Conservation (phyloP, 2,329 filamentous ascomycete genomes). For the Sordariomycetes sp. region DNA sequence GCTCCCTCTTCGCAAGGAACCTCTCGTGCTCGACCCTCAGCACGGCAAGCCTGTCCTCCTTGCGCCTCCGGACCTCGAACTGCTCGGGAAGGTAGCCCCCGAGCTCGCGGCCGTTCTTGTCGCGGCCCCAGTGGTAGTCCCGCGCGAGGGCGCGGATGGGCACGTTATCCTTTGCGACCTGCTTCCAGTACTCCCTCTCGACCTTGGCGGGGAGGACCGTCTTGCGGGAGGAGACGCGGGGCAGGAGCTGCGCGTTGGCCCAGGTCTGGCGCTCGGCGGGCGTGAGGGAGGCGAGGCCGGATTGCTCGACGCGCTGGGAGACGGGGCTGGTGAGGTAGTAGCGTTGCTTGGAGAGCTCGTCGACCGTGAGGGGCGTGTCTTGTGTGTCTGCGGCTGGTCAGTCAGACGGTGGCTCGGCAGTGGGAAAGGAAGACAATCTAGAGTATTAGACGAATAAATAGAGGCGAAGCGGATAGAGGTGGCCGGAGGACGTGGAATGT, state of each 20-base stretch:
- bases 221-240: slow-evolving; percentile 21
- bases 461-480: background rate
- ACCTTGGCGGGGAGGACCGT: slow-evolving; percentile 28
- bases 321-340: slow-evolving; percentile 37
- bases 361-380: slow-evolving; percentile 25
- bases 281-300: slow-evolving; percentile 29
- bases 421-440: background rate
- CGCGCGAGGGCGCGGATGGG: slow-evolving; percentile 28
- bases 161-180: slow-evolving; percentile 35
- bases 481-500: background rate
- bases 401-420: background rate
- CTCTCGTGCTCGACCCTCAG: slow-evolving; percentile 24
- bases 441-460: background rate
- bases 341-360: slow-evolving; percentile 30
- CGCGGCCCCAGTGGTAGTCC: slow-evolving; percentile 33
- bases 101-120: slow-evolving; percentile 33
- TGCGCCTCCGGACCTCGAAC: slow-evolving; percentile 26
- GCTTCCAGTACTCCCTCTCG: slow-evolving; percentile 45
- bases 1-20: slow-evolving; percentile 25
- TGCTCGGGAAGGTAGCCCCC: slow-evolving; percentile 32
- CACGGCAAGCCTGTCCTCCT: slow-evolving; percentile 26
- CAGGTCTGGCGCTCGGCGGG: slow-evolving; percentile 35
- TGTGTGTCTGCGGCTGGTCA: background rate
- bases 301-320: slow-evolving; percentile 27
- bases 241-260: slow-evolving; percentile 30